Conservation (phyloP, 441 rosid species). For the Populus hybrid region DNA sequence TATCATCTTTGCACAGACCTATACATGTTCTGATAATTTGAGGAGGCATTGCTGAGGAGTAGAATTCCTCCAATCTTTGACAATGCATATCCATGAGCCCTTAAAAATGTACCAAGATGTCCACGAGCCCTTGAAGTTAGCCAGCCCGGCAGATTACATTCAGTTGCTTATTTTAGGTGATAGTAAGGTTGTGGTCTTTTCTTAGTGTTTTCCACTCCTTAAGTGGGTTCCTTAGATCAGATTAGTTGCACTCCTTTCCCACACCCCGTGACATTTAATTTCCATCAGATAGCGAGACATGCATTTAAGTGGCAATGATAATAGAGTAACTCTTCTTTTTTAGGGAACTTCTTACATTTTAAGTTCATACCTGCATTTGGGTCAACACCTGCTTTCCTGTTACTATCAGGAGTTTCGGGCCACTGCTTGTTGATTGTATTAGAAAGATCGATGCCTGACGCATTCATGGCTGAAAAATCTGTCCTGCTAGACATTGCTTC, state of each 20-base stretch:
- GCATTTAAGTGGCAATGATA: not conserved
- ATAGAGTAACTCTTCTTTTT: not conserved
- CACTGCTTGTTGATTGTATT: constrained; percentile 46
- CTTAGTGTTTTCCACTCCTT: not conserved
- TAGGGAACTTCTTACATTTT: constrained; percentile 7
- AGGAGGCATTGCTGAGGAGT: not conserved
- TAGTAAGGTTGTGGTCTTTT: not conserved
- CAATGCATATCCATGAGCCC: not conserved
- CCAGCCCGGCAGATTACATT: not conserved
- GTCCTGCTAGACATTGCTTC: constrained; percentile 52
- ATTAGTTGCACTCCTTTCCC: not conserved
- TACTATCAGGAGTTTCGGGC: constrained; percentile 55
- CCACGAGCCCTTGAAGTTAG: not conserved
- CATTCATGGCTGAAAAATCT: constrained; percentile 53
- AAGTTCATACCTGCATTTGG: constrained; percentile 36
- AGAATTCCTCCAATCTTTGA: not conserved
- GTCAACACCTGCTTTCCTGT: constrained; percentile 44
- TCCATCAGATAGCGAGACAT: not conserved
- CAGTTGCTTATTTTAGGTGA: not conserved
- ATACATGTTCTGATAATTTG: not conserved
- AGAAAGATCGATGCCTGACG: constrained; percentile 68
- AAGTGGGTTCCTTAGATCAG: not conserved
- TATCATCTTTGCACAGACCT: not conserved
- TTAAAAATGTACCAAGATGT: no score
- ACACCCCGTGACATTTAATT: not conserved